Evolutionary conservation across 106 monocot genomes (phyloP).

Genomic region (Acanthochlamys bracteata): DNA sequence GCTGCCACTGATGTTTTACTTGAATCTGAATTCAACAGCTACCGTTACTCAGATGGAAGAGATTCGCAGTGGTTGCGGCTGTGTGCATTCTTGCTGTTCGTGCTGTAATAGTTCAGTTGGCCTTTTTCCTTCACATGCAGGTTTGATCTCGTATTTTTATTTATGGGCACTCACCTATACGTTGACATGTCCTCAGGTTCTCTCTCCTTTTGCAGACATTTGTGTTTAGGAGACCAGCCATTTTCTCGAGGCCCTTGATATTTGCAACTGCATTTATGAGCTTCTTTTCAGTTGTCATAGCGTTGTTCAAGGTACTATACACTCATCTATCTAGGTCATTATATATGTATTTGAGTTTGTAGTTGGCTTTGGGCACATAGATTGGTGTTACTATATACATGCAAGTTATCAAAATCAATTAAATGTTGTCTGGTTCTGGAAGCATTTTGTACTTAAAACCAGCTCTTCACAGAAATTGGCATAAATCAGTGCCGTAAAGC

Average conservation of each 20-base stretch:
- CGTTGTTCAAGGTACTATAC: conserved; percentile 83
- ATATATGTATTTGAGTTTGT: background rate
- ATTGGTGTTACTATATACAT: no score
- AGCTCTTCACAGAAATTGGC: background rate
- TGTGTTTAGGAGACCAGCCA: conserved; percentile 68
- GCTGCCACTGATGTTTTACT: background rate
- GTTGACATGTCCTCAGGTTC: background rate
- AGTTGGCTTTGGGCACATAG: background rate
- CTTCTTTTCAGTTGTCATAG: conserved; percentile 99
- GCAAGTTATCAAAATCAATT: no score
- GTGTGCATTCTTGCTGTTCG: conserved; percentile 87
- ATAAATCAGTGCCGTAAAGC: no score
- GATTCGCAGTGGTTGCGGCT: conserved; percentile 88
- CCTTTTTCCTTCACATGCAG: conserved; percentile 96
- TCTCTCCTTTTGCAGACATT: conserved; percentile 49
- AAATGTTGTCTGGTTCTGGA: no score
- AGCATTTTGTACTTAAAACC: background rate
- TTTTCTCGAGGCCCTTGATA: conserved; percentile 74
- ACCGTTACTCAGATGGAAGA: conserved; percentile 93
- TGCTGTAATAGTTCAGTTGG: conserved; percentile 94
- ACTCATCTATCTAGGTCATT: background rate
- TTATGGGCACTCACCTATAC: background rate
- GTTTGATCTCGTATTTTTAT: conserved; percentile 18
- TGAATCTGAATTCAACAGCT: conserved; percentile 35
- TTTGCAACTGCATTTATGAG: conserved; percentile 98